These are phyloP conservation scores for Fusarium zealandicum DNA, from an alignment of 2,329 filamentous ascomycete species.

Conservation along the genomic window DNA sequence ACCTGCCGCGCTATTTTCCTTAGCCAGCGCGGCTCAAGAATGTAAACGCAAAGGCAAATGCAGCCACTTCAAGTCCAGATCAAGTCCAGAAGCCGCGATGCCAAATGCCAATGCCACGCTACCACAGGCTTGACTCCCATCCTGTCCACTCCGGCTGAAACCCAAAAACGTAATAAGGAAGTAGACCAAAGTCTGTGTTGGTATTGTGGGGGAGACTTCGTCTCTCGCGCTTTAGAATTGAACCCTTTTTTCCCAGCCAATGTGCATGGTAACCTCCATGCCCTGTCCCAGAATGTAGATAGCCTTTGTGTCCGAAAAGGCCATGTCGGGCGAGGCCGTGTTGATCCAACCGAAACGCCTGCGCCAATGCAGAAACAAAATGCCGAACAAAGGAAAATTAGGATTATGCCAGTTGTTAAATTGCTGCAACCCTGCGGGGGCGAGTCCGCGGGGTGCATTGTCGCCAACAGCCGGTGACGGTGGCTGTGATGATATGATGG, in stretches of 20 bases:
- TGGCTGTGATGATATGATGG: conserved; percentile 16
- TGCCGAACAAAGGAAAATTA: conserved; percentile 22
- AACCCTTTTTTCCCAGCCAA: conserved; percentile 16
- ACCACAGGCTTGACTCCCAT: conserved; percentile 13
- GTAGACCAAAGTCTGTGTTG: conserved; percentile 18
- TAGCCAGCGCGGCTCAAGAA: conserved; percentile 29
- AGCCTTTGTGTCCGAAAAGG: conserved; percentile 12
- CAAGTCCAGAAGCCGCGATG: conserved; percentile 1
- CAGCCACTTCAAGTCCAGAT: conserved; percentile 29
- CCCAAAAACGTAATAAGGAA: conserved; percentile 10
- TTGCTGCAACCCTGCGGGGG: conserved; percentile 3
- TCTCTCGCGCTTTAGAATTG: conserved; percentile 2
- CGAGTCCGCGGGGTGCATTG: conserved; percentile 10
- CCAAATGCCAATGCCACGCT: conserved; percentile 2
- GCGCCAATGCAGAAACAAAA: conserved; percentile 30
- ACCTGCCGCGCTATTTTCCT: conserved; percentile 12
- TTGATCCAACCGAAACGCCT: conserved; percentile 23
- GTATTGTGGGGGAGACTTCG: conserved; percentile 5
- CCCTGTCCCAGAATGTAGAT: conserved; percentile 6
- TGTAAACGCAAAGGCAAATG: conserved; percentile 28
- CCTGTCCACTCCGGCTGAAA: conserved; percentile 3
- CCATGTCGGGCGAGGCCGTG: conserved; percentile 10
- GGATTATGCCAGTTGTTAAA: conserved; percentile 23
- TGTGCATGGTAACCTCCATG: not conserved
- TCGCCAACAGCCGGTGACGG: conserved; percentile 16